Conservation (phyloP, 1,284 basidiomycete genomes). For the Apiotrichum domesticum region DNA sequence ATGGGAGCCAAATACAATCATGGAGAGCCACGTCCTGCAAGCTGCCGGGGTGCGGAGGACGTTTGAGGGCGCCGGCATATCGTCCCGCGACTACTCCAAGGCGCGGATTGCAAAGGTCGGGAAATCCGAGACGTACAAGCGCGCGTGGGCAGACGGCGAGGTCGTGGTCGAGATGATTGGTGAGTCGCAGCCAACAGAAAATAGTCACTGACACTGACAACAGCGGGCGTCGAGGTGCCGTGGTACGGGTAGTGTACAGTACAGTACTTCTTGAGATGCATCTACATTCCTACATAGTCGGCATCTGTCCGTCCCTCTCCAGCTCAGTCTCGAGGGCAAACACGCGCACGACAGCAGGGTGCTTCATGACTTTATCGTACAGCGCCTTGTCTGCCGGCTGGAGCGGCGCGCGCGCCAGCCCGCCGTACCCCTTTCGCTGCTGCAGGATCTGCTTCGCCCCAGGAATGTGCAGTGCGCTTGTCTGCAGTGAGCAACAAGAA, state of each 20-base stretch:
- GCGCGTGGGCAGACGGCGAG: conserved; percentile 20
- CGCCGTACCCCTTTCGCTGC: no score
- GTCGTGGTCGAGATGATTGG: conserved; percentile 21
- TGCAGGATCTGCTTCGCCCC: no score
- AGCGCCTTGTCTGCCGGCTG: no score
- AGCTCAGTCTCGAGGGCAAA: no score
- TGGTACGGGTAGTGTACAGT: conserved; percentile 11
- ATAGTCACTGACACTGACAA: not conserved
- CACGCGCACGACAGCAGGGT: no score
- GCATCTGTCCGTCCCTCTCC: no score
- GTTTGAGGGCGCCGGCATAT: conserved; percentile 20
- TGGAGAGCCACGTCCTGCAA: conserved; percentile 35
- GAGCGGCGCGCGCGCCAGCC: no score
- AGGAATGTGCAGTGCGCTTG: no score
- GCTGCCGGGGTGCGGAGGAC: conserved; percentile 9
- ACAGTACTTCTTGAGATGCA: not conserved
- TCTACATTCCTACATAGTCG: not conserved
- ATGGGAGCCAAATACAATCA: conserved; percentile 27
- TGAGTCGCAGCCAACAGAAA: not conserved
- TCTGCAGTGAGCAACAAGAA: no score
- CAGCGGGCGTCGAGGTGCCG: conserved; percentile 20
- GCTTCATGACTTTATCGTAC: no score
- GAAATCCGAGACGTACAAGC: conserved; percentile 23
- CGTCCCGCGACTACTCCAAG: conserved; percentile 15
- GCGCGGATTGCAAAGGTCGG: conserved; percentile 26